phyloP scores from a whole-genome alignment of 169 alveolate species.

The Cyclospora cayetanensis region DNA sequence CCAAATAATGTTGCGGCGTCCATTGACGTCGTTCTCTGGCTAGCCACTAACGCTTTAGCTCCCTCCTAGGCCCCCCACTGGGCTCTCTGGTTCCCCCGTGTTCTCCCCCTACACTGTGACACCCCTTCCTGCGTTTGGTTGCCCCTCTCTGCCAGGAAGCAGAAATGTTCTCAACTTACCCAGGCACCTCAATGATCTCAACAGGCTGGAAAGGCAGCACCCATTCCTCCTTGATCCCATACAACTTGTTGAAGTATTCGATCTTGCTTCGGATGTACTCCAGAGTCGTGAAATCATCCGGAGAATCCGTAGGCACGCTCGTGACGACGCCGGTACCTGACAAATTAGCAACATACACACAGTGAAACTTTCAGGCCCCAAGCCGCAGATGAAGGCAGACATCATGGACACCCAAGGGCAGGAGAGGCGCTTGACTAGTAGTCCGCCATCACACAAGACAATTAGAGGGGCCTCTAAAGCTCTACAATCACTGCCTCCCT shows the following conservation, averaged over 20 bases:
- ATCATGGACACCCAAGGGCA: no score
- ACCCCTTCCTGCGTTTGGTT: no score
- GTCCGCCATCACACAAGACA: neutral
- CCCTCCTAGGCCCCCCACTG: no score
- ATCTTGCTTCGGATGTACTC: conserved; percentile 81
- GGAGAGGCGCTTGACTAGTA: neutral
- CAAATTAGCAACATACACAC: neutral
- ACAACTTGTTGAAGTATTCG: conserved; percentile 83
- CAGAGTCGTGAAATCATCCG: conserved; percentile 98
- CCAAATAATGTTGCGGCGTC: no score
- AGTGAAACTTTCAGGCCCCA: neutral
- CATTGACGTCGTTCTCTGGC: no score
- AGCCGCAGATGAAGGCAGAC: no score
- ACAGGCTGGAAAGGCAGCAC: conserved; percentile 89
- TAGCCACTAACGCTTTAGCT: no score
- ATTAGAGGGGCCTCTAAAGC: neutral
- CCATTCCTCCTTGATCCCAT: conserved; percentile 91
- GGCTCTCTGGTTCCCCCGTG: no score
- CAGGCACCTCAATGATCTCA: conserved; percentile 94
- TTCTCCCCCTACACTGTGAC: no score
- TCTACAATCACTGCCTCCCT: neutral
- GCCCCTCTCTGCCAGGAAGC: no score
- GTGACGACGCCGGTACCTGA: conserved; percentile 98
- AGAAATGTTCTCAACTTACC: conserved; percentile 50
- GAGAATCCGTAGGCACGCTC: conserved; percentile 99